Percentiles rank a stretch among this genome's conserved stretches.
These are phyloP conservation scores for Exophiala bonariae DNA, from an alignment of 2,329 filamentous ascomycete genomes.

Conservation along the genomic window DNA sequence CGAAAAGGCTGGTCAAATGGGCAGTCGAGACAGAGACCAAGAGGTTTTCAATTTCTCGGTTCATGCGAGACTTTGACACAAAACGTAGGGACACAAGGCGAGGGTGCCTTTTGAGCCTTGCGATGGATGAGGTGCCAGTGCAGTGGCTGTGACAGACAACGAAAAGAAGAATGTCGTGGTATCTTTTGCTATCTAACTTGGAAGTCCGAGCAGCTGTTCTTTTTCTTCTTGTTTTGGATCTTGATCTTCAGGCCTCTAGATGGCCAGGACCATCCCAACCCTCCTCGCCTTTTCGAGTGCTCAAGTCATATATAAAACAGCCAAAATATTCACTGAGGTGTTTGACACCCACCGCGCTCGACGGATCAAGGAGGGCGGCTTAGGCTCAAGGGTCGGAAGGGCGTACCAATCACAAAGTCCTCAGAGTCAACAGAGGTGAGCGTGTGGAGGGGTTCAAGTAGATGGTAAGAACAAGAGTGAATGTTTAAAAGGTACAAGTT, in stretches of 20 bases:
- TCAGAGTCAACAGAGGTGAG: too few species aligned
- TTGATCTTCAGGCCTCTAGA: constrained; percentile 1
- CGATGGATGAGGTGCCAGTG: constrained; percentile 15
- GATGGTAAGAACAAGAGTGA: too few species aligned
- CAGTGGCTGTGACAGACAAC: constrained; percentile 21
- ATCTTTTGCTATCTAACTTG: constrained; percentile 30
- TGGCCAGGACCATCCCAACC: neutral
- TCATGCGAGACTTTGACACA: constrained; percentile 10
- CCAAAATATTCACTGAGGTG: too few species aligned
- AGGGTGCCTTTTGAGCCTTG: constrained; percentile 4
- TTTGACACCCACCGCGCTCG: too few species aligned
- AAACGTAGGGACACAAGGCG: neutral
- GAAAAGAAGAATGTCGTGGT: constrained; percentile 28
- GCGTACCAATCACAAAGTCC: too few species aligned
- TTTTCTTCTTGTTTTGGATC: constrained; percentile 6
- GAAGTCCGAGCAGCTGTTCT: constrained; percentile 3
- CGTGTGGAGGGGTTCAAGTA: too few species aligned
- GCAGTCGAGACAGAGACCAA: constrained; percentile 6
- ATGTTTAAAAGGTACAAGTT: too few species aligned
- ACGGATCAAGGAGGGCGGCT: too few species aligned
- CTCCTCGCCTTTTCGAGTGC: constrained; percentile 8
- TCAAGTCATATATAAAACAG: too few species aligned
- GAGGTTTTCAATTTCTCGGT: constrained; percentile 7
- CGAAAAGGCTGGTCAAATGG: constrained; percentile 20
- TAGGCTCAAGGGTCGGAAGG: too few species aligned